phyloP scores from a whole-genome alignment of 2,329 filamentous ascomycete genomes.

The Penicillium sclerotiorum region DNA sequence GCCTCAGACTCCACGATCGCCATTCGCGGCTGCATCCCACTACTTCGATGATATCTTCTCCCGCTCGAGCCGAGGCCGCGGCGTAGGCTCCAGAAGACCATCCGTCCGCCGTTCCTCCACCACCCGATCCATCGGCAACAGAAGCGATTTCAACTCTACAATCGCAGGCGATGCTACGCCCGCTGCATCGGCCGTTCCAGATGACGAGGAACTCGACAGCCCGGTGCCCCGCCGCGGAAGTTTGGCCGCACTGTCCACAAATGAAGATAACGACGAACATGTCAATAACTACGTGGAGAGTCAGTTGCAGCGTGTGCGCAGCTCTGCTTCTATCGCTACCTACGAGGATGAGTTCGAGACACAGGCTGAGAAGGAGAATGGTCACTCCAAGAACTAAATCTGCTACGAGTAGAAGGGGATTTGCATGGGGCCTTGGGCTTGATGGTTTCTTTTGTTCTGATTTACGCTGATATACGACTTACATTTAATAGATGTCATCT shows the following conservation, averaged over 20 bases:
- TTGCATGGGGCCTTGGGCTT: background rate
- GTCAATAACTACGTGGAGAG: slow-evolving; percentile 80
- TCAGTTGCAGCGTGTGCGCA: slow-evolving; percentile 74
- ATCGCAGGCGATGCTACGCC: slow-evolving; percentile 33
- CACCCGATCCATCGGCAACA: slow-evolving; percentile 77
- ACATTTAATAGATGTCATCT: slow-evolving; percentile 8
- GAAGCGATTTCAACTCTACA: slow-evolving; percentile 72
- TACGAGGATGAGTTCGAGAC: slow-evolving; percentile 67
- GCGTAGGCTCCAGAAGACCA: slow-evolving; percentile 48
- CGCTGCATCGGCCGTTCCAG: slow-evolving; percentile 33
- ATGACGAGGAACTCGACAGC: slow-evolving; percentile 38
- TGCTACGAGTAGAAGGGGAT: background rate
- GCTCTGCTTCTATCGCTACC: slow-evolving; percentile 53
- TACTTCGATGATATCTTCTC: slow-evolving; percentile 93
- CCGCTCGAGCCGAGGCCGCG: slow-evolving; percentile 52
- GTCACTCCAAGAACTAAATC: slow-evolving; percentile 18
- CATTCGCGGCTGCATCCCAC: slow-evolving; percentile 78
- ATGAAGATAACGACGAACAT: slow-evolving; percentile 62
- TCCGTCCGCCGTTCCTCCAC: slow-evolving; percentile 77
- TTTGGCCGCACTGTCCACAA: slow-evolving; percentile 16
- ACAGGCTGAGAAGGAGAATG: slow-evolving; percentile 49
- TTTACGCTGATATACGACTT: slow-evolving; percentile 1
- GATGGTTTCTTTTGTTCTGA: background rate
- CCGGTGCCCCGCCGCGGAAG: slow-evolving; percentile 46
- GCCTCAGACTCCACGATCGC: slow-evolving; percentile 89